Evolutionary conservation across 192 early-diverging fungal species (phyloP).

Genomic region (Rhizophagus clarus): DNA sequence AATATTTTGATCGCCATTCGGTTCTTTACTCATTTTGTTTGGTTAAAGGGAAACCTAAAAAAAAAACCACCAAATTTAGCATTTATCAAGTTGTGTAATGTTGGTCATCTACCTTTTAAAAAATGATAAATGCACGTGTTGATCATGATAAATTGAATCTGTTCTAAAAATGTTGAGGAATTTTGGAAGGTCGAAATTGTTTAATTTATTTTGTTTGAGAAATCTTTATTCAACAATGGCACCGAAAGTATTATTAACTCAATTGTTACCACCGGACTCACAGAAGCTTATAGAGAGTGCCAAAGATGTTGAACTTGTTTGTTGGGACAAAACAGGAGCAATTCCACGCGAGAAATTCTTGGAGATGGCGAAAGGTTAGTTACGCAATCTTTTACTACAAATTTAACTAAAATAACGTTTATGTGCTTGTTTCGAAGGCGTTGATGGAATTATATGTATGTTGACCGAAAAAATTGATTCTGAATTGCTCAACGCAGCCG

Average conservation of each 20-base stretch:
- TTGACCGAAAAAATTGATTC: conserved; percentile 75
- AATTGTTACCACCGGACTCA: conserved; percentile 48
- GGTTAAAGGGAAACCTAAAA: neutral
- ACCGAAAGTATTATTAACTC: conserved; percentile 49
- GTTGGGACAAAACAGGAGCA: conserved; percentile 53
- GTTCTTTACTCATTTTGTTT: conserved; percentile 7
- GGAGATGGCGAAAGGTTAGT: conserved; percentile 43
- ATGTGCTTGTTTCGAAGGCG: conserved; percentile 35
- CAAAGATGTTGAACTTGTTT: conserved; percentile 50
- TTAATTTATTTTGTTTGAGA: neutral
- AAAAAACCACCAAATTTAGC: neutral
- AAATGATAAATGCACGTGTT: too few relatives aligned
- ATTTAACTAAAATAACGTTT: neutral
- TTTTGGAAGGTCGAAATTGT: neutral
- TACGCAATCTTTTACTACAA: neutral
- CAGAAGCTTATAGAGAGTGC: conserved; percentile 52
- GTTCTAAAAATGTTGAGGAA: neutral
- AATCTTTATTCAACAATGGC: neutral
- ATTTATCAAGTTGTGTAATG: neutral
- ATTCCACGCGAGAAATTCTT: conserved; percentile 58
- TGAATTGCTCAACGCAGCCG: conserved; percentile 68
- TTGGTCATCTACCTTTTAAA: too few relatives aligned
- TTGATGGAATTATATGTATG: conserved; percentile 65
- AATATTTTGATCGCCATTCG: neutral
- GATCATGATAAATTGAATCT: too few relatives aligned